A percentile compares a stretch with the other conserved stretches of the same genome.
Conservation (phyloP, 192 early-diverging fungal species). For the Backusella westeae region DNA sequence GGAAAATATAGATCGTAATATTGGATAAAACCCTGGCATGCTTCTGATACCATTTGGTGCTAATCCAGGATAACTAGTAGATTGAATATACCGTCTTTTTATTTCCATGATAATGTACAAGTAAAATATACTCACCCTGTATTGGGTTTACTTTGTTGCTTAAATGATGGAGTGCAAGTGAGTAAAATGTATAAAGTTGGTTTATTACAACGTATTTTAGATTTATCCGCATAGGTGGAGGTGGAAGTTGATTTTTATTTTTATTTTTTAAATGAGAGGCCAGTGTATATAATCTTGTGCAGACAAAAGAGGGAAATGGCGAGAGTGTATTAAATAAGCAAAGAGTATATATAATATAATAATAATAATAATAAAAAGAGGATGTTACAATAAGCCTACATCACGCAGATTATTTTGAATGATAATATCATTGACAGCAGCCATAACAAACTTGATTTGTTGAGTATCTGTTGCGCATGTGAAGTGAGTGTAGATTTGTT, state of each 20-base stretch:
- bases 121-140: too few species aligned
- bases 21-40: too few species aligned
- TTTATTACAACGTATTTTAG: background rate
- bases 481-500: constrained; percentile 86
- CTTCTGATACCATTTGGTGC: too few species aligned
- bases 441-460: constrained; percentile 89
- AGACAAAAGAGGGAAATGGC: background rate
- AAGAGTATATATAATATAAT: background rate
- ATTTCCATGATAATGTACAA: too few species aligned
- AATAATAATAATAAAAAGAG: background rate
- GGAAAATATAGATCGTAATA: too few species aligned
- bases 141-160: too few species aligned
- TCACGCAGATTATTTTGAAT: constrained; percentile 36
- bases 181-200: too few species aligned
- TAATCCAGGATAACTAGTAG: too few species aligned
- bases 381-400: constrained; percentile 6
- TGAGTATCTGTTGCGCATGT: constrained; percentile 85
- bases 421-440: constrained; percentile 87
- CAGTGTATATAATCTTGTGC: background rate
- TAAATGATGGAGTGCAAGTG: too few species aligned
- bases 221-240: background rate
- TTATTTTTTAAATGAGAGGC: background rate
- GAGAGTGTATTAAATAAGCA: background rate
- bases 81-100: too few species aligned
- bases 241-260: background rate